Percentiles rank a stretch among this genome's conserved stretches.
These are phyloP conservation scores for Neurospora intermedia DNA, from an alignment of 495 filamentous ascomycete genomes.

Conservation along the genomic window DNA sequence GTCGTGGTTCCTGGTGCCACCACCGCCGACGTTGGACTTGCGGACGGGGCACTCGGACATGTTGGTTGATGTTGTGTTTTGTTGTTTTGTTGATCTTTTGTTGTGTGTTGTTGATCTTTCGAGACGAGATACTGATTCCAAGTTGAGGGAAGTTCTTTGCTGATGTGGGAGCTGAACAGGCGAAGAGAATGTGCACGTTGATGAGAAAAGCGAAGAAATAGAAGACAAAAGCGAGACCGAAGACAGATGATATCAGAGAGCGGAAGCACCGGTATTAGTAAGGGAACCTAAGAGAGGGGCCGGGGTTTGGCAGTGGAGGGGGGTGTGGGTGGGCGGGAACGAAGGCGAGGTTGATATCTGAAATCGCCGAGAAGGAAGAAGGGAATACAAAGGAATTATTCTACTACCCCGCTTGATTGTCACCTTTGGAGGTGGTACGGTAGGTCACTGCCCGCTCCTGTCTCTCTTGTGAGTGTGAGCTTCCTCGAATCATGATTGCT, in stretches of 20 bases:
- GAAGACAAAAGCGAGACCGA: no score
- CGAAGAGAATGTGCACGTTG: neutral
- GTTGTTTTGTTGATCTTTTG: neutral
- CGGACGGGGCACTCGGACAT: conserved; percentile 41
- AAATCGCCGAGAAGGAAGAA: neutral
- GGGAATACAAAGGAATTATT: neutral
- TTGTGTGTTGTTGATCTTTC: neutral
- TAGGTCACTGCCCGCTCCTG: neutral
- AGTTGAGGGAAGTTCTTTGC: neutral
- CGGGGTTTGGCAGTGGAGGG: neutral
- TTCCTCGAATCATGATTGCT: neutral
- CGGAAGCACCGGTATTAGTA: neutral
- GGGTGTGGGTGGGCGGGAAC: neutral
- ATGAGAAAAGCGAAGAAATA: neutral
- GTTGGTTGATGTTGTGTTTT: neutral
- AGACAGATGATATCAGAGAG: neutral
- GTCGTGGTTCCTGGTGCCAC: conserved; percentile 51
- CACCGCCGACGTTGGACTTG: conserved; percentile 45
- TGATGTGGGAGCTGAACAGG: neutral
- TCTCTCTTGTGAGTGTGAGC: neutral
- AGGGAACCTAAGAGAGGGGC: neutral
- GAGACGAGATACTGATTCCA: neutral
- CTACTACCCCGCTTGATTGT: neutral
- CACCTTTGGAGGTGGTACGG: neutral
- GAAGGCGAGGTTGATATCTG: neutral